Conservation (phyloP, 2,329 filamentous ascomycete species). For the Orbilia javanica region DNA sequence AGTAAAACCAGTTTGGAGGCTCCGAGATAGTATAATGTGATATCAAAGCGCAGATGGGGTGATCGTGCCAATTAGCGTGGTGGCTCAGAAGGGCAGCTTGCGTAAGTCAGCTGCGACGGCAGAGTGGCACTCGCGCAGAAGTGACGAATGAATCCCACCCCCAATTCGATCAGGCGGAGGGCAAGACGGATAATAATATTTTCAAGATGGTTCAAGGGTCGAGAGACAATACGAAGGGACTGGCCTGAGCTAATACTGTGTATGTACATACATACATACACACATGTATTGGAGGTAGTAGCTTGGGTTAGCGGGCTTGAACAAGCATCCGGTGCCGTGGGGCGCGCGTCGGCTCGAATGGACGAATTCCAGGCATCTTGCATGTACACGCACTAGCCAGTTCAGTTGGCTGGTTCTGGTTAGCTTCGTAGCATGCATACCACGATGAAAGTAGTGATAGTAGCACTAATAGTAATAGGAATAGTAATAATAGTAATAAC, state of each 20-base stretch:
- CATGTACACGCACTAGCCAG: too few species aligned
- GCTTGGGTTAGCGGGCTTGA: neutral
- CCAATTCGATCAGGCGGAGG: constrained; percentile 16
- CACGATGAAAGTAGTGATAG: too few species aligned
- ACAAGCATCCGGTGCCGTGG: constrained; percentile 24
- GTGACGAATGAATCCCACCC: constrained; percentile 40
- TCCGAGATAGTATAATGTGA: constrained; percentile 11
- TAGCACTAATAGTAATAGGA: too few species aligned
- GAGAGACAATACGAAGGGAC: neutral
- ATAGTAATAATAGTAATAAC: too few species aligned
- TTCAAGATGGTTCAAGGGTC: neutral
- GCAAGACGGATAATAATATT: neutral
- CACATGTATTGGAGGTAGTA: too few species aligned
- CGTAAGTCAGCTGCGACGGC: constrained; percentile 58
- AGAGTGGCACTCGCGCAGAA: constrained; percentile 44
- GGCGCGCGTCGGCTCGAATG: constrained; percentile 9
- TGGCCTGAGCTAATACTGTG: neutral
- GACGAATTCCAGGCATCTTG: constrained; percentile 11
- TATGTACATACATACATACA: too few species aligned
- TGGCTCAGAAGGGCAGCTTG: constrained; percentile 56
- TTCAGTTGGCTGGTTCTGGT: too few species aligned
- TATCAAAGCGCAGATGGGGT: constrained; percentile 6
- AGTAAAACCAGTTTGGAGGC: neutral
- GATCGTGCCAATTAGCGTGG: constrained; percentile 26
- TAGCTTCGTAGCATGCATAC: too few species aligned